Conservation (phyloP, 768 basidiomycete species). For the Termitomyces sp. region DNA sequence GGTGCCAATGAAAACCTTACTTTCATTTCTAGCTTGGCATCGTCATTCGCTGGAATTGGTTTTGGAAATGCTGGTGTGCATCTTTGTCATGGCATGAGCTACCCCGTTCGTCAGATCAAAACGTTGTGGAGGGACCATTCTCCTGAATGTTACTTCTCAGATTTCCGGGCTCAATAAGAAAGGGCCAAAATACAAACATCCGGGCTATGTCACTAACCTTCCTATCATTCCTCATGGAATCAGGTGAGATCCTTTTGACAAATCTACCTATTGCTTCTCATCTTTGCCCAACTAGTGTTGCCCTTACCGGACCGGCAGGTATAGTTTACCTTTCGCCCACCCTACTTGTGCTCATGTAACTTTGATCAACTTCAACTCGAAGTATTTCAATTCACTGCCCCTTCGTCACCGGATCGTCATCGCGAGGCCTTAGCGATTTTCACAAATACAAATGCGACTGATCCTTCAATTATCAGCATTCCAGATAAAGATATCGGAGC, state of each 20-base stretch:
- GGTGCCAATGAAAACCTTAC: not conserved
- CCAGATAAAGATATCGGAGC: constrained; percentile 78
- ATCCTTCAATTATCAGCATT: constrained; percentile 68
- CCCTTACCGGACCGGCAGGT: constrained; percentile 86
- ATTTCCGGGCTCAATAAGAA: constrained; percentile 94
- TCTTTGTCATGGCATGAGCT: constrained; percentile 87
- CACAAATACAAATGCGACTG: constrained; percentile 56
- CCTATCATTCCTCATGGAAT: constrained; percentile 95
- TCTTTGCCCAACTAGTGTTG: constrained; percentile 52
- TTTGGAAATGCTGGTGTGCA: constrained; percentile 94
- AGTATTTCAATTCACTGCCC: constrained; percentile 96
- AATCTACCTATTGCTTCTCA: not conserved
- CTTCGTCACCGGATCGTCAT: constrained; percentile 89
- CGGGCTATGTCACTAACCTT: constrained; percentile 79
- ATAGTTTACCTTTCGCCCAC: not conserved
- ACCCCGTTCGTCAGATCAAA: constrained; percentile 54
- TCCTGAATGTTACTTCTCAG: constrained; percentile 32
- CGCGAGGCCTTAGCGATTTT: constrained; percentile 87
- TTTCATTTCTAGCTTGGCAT: constrained; percentile 58
- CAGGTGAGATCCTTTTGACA: constrained; percentile 38
- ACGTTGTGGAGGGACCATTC: not conserved
- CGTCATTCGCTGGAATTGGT: constrained; percentile 94
- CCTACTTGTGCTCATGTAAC: not conserved
- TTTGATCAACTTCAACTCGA: too few species aligned
- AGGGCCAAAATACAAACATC: constrained; percentile 88